Evolutionary conservation across 306 rosid genomes (phyloP).

Genomic region (Crotalaria pallida): DNA sequence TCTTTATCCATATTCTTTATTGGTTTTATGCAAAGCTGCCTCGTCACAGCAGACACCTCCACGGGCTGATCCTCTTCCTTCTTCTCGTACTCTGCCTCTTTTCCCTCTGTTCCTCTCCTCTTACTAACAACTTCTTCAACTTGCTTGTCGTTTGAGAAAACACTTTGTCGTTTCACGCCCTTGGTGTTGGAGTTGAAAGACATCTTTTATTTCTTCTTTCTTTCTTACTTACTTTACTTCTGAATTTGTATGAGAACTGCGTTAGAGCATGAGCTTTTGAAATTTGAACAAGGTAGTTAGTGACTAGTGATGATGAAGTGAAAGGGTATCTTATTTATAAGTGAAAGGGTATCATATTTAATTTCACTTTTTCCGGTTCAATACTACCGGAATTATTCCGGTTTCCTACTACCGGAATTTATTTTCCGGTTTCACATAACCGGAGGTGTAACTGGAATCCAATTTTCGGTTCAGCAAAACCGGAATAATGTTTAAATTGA

Average conservation of each 20-base stretch:
- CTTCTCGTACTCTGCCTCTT: neutral
- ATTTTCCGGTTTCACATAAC: too few species aligned
- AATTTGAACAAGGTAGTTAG: too few species aligned
- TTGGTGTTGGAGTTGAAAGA: slow-evolving; percentile 15
- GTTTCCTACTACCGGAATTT: too few species aligned
- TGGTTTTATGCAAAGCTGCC: slow-evolving; percentile 25
- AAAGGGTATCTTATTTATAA: neutral
- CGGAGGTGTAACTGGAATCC: too few species aligned
- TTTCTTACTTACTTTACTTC: too few species aligned
- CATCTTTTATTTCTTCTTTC: neutral
- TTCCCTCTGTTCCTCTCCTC: slow-evolving; percentile 10
- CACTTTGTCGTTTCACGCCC: neutral
- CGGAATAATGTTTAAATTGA: too few species aligned
- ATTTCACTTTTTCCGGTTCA: too few species aligned
- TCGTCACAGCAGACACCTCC: slow-evolving; percentile 17
- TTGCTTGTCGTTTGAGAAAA: neutral
- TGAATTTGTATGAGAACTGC: neutral
- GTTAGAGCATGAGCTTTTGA: neutral
- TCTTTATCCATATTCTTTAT: neutral
- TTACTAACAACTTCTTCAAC: neutral
- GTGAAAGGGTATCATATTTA: too few species aligned
- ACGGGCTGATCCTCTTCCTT: neutral
- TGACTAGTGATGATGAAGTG: neutral
- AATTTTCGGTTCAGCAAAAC: too few species aligned
- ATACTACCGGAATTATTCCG: too few species aligned